Evolutionary conservation across 2,329 filamentous ascomycete species (phyloP), one percentile per base, ranked within the genome.

Genomic region (Helotiales sp.): DNA sequence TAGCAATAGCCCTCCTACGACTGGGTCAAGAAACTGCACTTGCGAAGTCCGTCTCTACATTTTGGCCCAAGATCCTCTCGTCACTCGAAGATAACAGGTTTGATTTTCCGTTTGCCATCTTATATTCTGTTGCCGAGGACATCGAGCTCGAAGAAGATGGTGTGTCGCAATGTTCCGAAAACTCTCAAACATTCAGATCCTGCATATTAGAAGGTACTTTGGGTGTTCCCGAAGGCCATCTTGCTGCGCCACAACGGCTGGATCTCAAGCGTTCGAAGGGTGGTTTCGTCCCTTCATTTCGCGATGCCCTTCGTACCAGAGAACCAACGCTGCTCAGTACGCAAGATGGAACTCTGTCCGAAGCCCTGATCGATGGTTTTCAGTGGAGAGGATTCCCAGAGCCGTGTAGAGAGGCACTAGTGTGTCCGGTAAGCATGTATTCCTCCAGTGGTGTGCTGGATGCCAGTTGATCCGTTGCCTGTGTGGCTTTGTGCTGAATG

Each of bases 61-160:
- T 93, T 69, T 95, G 90, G 90, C 76, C 78, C 1, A 81, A 87
- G 62, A 84, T 92, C 6, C 76, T 86, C 33, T 76, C 79, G 42
- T 87, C 87, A 2, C 77, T 93, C 34, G 84, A 87, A 54, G 85
- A 84, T 64, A 93, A 93, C 68, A 85, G 89, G 62, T 79, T 80
- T 56, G 90, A 93, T 69, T 83, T 89, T 5, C 90, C 90, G 0
- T 91, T 93, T 66, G 85, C 86, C 22, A 75, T 93, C 57, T 79
- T 93, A 1, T 93, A 93, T 71, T 91, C 89, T 0, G 84, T 91
- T 1, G 79, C 76, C 40, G 88, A 92, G 47, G 88, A 91, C n/a
- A 27, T 25, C 9, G 40, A n/a, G n/a, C 74, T 51, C 13, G 65
- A 66, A 17, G 75, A 71, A n/a, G 89, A 90, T 62, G 89, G 91